Evolutionary conservation across 805 yeast species (phyloP), one percentile per base, ranked within the genome.

Genomic region (Lipomyces oligophaga): DNA sequence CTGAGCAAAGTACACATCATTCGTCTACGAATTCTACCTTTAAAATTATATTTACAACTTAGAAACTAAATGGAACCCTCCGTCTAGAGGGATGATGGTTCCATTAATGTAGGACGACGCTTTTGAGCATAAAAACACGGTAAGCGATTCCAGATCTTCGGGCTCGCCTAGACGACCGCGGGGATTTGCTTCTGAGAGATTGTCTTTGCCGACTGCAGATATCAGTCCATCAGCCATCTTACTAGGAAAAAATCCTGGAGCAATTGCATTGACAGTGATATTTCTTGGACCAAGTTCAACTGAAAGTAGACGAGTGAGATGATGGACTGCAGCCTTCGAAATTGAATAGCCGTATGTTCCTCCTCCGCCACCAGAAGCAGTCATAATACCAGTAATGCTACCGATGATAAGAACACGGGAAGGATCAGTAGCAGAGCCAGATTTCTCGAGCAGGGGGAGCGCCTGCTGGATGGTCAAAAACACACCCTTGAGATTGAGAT

Each of bases 171-270:
- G 68, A 60, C 90, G 72, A 43, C 71, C 68, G 57, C 80, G 70
- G 13, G 89, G 89, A 65, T 81, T 83, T 24, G 61, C 49, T 25
- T 66, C 70, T 11, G 54, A 57, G 71, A 80, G 67, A 0, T 60
- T 25, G 11, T 75, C 79, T 11, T 79, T 80, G 20, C 79, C 79
- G 19, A 75, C 68, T 42, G 64, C 67, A 31, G 69, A 75, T 38
- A 83, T 67, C 38, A 83, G 55, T 0, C 86, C 89, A 49, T 77
- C 72, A 33, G 86, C 73, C 88, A 83, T 82, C 64, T 80, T 83
- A 16, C 83, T 73, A 18, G 85, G 85, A 74, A 83, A 80, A 62
- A 81, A 83, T 0, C 90, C 90, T 0, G 89, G 89, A 5, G 87
- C 86, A 53, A 83, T 63, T 10, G 78, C 68, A 66, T 83, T 83